These are phyloP conservation scores for Gastrodia elata DNA, from an alignment of 106 monocot species.

Conservation along the genomic window DNA sequence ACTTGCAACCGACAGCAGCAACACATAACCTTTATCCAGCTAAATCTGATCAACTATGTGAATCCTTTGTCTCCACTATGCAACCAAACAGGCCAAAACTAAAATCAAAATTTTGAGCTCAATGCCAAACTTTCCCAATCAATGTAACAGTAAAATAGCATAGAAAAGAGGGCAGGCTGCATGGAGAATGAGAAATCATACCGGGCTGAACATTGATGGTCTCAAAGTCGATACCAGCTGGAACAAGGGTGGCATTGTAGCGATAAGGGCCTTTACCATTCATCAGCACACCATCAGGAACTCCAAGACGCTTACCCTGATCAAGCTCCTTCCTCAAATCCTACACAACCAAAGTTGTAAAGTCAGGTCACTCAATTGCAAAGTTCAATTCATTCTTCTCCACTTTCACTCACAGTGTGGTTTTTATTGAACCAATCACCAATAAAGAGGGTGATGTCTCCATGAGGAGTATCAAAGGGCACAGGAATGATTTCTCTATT, in stretches of 20 bases:
- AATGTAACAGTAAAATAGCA: no score
- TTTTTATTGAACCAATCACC: conserved; percentile 89
- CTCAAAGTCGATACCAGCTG: conserved; percentile 40
- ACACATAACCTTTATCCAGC: no score
- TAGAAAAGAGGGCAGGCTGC: neutral
- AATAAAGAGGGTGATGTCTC: conserved; percentile 77
- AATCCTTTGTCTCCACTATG: no score
- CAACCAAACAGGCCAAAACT: no score
- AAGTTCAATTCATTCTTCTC: neutral
- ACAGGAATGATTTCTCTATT: conserved; percentile 59
- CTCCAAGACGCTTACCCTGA: conserved; percentile 42
- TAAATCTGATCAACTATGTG: no score
- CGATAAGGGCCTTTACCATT: conserved; percentile 68
- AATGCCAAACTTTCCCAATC: no score
- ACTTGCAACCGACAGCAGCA: no score
- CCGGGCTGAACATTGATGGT: conserved; percentile 50
- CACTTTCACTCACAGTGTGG: conserved; percentile 39
- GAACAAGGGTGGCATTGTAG: conserved; percentile 40
- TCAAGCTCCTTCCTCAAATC: conserved; percentile 55
- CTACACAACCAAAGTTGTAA: conserved; percentile 10
- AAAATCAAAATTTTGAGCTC: no score
- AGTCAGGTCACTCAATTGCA: neutral
- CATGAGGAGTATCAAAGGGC: conserved; percentile 65
- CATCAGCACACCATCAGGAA: conserved; percentile 63
- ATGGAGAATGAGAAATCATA: neutral